Conservation (phyloP, 2,329 filamentous ascomycete genomes). For the Scedosporium aurantiacum region DNA sequence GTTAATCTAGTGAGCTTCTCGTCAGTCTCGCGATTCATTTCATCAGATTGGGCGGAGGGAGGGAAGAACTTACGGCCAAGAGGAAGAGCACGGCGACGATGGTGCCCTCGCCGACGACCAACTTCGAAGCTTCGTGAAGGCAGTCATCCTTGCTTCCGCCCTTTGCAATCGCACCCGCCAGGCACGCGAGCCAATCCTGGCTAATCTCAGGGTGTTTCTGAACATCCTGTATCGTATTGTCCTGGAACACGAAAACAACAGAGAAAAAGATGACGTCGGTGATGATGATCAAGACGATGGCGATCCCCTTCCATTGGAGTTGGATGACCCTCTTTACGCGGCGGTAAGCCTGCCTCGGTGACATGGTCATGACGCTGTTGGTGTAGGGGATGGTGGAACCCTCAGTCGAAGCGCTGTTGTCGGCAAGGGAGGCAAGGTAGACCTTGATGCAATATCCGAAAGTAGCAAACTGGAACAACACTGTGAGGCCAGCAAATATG, state of each 20-base stretch:
- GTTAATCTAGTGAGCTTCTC: slow-evolving; percentile 45
- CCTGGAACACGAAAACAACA: slow-evolving; percentile 78
- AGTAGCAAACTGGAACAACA: slow-evolving; percentile 73
- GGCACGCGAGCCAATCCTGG: slow-evolving; percentile 59
- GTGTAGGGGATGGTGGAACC: slow-evolving; percentile 65
- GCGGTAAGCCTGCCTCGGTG: slow-evolving; percentile 77
- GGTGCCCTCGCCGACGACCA: slow-evolving; percentile 66
- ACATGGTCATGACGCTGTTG: slow-evolving; percentile 64
- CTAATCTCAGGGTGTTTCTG: slow-evolving; percentile 44
- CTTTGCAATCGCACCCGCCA: slow-evolving; percentile 33
- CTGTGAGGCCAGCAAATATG: slow-evolving; percentile 62
- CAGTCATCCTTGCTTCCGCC: slow-evolving; percentile 57
- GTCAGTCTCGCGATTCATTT: background rate
- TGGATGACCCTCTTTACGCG: slow-evolving; percentile 77
- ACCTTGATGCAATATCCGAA: slow-evolving; percentile 92
- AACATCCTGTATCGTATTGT: slow-evolving; percentile 55
- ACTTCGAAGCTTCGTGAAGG: slow-evolving; percentile 40
- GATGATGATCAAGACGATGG: slow-evolving; percentile 81
- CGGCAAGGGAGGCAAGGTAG: slow-evolving; percentile 73
- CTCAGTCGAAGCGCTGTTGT: slow-evolving; percentile 59
- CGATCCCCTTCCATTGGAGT: slow-evolving; percentile 89
- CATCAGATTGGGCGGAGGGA: background rate
- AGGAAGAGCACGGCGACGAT: slow-evolving; percentile 74
- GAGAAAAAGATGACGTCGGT: slow-evolving; percentile 90
- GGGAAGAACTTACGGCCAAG: slow-evolving; percentile 50